Evolutionary conservation across 129 eudicot species (phyloP).

Genomic region (Apium graveolens): DNA sequence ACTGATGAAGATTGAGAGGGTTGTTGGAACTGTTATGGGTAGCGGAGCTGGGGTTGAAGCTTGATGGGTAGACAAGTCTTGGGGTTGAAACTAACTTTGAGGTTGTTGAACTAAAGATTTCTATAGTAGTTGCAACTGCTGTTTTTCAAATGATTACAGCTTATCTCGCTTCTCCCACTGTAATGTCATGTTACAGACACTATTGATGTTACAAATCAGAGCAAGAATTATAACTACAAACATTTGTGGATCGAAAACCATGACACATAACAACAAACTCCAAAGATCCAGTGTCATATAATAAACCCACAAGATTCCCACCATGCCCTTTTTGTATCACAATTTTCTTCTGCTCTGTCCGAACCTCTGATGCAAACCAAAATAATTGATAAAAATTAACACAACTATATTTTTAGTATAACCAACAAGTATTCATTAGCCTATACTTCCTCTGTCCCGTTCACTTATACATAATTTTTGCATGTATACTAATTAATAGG

Average conservation of each 20-base stretch:
- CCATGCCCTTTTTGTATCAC: constrained; percentile 38
- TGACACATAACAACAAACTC: constrained; percentile 65
- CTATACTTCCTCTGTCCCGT: too few species aligned
- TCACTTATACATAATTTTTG: too few species aligned
- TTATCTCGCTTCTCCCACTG: constrained; percentile 99
- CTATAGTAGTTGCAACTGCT: constrained; percentile 42
- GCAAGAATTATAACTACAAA: background rate
- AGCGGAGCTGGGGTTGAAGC: constrained; percentile 48
- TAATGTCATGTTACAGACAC: constrained; percentile 13
- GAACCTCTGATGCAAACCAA: constrained; percentile 27
- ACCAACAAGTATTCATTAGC: too few species aligned
- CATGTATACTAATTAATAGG: too few species aligned
- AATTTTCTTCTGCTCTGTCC: constrained; percentile 38
- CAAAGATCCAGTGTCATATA: constrained; percentile 61
- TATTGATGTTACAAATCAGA: too few species aligned
- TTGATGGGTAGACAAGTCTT: constrained; percentile 39
- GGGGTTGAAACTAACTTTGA: constrained; percentile 43
- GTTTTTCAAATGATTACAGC: constrained; percentile 49
- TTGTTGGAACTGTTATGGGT: constrained; percentile 56
- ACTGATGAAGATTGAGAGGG: constrained; percentile 53
- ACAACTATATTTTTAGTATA: too few species aligned
- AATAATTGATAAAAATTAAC: background rate
- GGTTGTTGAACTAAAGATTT: constrained; percentile 46
- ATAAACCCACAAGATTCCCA: constrained; percentile 68
- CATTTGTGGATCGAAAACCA: constrained; percentile 67